A percentile compares a stretch with the other conserved stretches of the same genome.
These are phyloP conservation scores for Sclerotinia minor DNA, from an alignment of 2,329 filamentous ascomycete species.

Conservation along the genomic window DNA sequence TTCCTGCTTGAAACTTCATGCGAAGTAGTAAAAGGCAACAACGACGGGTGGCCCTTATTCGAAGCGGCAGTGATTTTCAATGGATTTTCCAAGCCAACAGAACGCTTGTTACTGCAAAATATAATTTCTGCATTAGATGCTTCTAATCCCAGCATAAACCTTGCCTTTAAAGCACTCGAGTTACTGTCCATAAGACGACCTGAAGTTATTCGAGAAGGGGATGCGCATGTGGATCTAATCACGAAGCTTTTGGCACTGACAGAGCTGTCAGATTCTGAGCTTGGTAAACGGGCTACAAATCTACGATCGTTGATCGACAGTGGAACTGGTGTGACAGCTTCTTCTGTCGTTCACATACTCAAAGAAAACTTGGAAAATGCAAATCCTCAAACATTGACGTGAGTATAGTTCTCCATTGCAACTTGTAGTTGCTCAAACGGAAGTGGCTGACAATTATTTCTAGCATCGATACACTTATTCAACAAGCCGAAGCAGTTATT, in stretches of 20 bases:
- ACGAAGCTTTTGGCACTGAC: constrained; percentile 55
- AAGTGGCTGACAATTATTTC: constrained; percentile 30
- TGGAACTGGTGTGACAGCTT: constrained; percentile 25
- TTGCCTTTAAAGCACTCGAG: constrained; percentile 50
- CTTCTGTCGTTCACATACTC: constrained; percentile 53
- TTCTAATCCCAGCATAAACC: constrained; percentile 32
- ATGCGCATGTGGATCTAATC: constrained; percentile 53
- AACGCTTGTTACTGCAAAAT: constrained; percentile 40
- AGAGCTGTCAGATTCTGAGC: constrained; percentile 49
- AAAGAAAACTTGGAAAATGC: constrained; percentile 56
- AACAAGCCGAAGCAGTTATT: constrained; percentile 49
- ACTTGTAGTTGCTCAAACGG: not conserved
- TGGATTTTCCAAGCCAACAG: constrained; percentile 33
- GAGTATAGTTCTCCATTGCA: constrained; percentile 36
- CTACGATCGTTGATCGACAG: constrained; percentile 49
- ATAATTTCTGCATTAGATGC: constrained; percentile 37
- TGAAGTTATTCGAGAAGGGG: constrained; percentile 49
- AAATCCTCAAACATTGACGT: constrained; percentile 53
- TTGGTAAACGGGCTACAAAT: constrained; percentile 31
- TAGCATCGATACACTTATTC: constrained; percentile 55
- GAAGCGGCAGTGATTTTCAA: constrained; percentile 48
- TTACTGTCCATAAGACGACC: constrained; percentile 50
- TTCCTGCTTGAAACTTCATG: constrained; percentile 48
- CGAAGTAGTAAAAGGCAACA: constrained; percentile 43
- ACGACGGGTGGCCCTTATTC: constrained; percentile 49